Percentiles rank a stretch among this genome's conserved stretches.
phyloP scores from a whole-genome alignment of 192 early-diverging fungal species.

The Podila minutissima region DNA sequence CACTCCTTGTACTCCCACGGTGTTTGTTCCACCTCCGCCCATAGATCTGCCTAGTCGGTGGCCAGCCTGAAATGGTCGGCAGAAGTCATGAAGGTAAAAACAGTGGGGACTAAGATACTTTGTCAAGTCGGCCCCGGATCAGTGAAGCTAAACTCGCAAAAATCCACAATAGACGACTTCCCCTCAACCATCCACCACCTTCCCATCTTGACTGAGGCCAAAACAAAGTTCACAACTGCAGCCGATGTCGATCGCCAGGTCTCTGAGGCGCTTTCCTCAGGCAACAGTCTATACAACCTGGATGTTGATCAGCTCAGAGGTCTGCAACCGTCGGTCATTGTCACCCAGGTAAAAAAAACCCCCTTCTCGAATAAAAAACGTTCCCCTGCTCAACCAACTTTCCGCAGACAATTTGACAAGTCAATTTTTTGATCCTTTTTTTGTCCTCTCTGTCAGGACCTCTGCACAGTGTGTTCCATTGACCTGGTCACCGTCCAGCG shows the following conservation, averaged over 20 bases:
- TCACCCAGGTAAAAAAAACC: slow-evolving; percentile 56
- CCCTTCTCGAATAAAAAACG: no score
- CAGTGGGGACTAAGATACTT: no score
- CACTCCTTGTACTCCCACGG: not conserved
- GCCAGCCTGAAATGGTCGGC: slow-evolving; percentile 45
- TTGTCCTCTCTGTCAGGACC: slow-evolving; percentile 33
- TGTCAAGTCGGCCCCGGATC: no score
- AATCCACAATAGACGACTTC: slow-evolving; percentile 48
- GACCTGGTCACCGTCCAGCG: slow-evolving; percentile 61
- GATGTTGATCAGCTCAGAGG: slow-evolving; percentile 50
- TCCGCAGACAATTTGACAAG: not conserved
- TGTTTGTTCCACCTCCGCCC: slow-evolving; percentile 26
- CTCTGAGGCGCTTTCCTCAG: slow-evolving; percentile 55
- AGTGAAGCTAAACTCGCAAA: no score
- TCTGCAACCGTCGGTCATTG: slow-evolving; percentile 59
- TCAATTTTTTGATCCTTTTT: slow-evolving; percentile 3
- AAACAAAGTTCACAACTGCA: slow-evolving; percentile 58
- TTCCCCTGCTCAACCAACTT: no score
- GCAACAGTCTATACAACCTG: slow-evolving; percentile 56
- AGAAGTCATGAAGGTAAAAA: slow-evolving; percentile 48
- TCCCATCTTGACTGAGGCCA: slow-evolving; percentile 56
- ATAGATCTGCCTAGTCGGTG: slow-evolving; percentile 52
- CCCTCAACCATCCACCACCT: slow-evolving; percentile 52
- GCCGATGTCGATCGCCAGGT: slow-evolving; percentile 63
- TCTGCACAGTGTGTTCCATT: slow-evolving; percentile 63